Evolutionary conservation across 192 early-diverging fungal genomes (phyloP).

Genomic region (Backusella sp.): DNA sequence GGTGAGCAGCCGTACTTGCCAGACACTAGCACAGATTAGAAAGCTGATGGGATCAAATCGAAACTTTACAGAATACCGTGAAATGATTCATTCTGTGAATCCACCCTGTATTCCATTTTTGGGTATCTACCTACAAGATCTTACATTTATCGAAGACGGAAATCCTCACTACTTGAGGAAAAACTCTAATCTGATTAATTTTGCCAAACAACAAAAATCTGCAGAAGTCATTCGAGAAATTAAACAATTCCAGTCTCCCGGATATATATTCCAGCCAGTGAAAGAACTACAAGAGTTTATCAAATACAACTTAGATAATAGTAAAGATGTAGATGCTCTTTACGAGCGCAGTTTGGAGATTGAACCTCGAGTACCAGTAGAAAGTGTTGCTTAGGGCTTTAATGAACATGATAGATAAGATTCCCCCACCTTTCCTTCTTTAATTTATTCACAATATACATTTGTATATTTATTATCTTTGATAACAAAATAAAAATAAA

Average conservation of each 20-base stretch:
- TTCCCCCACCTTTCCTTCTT: background rate
- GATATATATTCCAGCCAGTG: conserved; percentile 74
- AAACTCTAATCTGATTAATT: conserved; percentile 77
- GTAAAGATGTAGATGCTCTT: conserved; percentile 66
- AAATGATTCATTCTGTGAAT: conserved; percentile 69
- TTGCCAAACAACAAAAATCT: conserved; percentile 82
- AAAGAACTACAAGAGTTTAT: conserved; percentile 82
- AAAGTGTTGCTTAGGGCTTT: background rate
- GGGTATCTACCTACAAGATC: conserved; percentile 76
- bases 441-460: background rate
- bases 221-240: conserved; percentile 87
- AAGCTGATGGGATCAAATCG: conserved; percentile 67
- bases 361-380: conserved; percentile 57
- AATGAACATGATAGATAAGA: background rate
- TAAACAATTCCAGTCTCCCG: conserved; percentile 83
- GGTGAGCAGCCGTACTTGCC: conserved; percentile 39
- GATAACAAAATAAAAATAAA: background rate
- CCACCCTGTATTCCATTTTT: conserved; percentile 75
- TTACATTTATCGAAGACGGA: conserved; percentile 83
- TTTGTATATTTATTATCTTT: background rate
- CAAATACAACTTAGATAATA: conserved; percentile 62
- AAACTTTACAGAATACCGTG: conserved; percentile 76
- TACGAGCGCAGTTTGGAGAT: conserved; percentile 73
- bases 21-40: conserved; percentile 54
- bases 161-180: conserved; percentile 66